Conservation (phyloP, 345 rosid species). For the Arabis alpina region DNA sequence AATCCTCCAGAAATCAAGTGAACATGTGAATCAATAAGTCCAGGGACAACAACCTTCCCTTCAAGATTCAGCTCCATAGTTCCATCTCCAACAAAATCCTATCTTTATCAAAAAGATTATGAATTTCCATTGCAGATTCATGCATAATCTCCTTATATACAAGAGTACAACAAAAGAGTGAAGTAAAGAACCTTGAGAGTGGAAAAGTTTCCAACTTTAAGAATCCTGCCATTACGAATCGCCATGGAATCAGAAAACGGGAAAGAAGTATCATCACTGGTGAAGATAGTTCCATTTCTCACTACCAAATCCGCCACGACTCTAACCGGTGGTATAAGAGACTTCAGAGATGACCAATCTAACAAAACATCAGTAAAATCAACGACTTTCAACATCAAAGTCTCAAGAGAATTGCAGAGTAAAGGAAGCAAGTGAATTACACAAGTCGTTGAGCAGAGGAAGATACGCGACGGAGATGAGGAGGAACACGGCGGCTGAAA, state of each 20-base stretch:
- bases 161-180: not conserved
- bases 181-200: conserved; percentile 57
- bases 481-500: conserved; percentile 52
- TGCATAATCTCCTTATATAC: no score
- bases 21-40: conserved; percentile 94
- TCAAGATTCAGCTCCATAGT: conserved; percentile 66
- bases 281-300: conserved; percentile 78
- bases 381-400: conserved; percentile 1
- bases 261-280: conserved; percentile 67
- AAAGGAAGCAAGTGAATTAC: conserved; percentile 21
- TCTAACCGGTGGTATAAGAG: conserved; percentile 40
- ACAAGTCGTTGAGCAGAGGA: conserved; percentile 45
- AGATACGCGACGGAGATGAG: conserved; percentile 45
- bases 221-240: conserved; percentile 66
- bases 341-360: conserved; percentile 61
- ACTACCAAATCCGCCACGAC: conserved; percentile 63
- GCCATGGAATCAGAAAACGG: conserved; percentile 86
- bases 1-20: conserved; percentile 76
- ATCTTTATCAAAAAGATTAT: conserved; percentile 24
- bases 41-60: conserved; percentile 86
- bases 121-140: conserved; percentile 13
- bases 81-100: conserved; percentile 63
- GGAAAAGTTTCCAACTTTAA: conserved; percentile 69
- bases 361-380: conserved; percentile 5
- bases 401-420: not conserved